phyloP scores from a whole-genome alignment of 495 filamentous ascomycete genomes.

The Patellaria atrata region DNA sequence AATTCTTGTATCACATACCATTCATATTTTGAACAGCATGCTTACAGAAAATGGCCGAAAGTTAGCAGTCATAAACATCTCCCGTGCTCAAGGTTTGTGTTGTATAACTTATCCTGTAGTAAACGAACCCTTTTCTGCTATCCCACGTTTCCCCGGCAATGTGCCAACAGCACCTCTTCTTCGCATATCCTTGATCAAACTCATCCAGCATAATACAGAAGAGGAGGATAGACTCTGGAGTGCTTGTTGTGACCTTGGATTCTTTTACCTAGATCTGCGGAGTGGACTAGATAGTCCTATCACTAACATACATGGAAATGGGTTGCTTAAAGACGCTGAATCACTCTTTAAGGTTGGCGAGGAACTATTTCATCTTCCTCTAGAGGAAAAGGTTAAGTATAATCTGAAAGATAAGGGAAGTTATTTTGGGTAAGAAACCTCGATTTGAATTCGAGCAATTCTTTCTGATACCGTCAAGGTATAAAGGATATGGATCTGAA shows the following conservation, averaged over 20 bases:
- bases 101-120: too few relatives aligned
- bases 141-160: conserved; percentile 39
- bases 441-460: too few relatives aligned
- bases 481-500: conserved; percentile 34
- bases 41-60: too few relatives aligned
- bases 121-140: conserved; percentile 6
- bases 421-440: conserved; percentile 38
- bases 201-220: conserved; percentile 27
- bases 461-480: too few relatives aligned
- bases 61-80: too few relatives aligned
- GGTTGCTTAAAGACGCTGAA: conserved; percentile 32
- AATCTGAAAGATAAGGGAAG: conserved; percentile 28
- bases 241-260: conserved; percentile 41
- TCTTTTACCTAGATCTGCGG: conserved; percentile 47
- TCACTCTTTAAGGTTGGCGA: conserved; percentile 33
- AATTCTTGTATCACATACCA: too few relatives aligned
- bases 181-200: conserved; percentile 36
- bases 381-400: conserved; percentile 41
- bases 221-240: conserved; percentile 35
- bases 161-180: conserved; percentile 42
- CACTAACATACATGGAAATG: conserved; percentile 27
- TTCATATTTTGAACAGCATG: too few relatives aligned
- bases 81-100: too few relatives aligned
- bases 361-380: conserved; percentile 33
- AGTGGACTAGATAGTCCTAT: conserved; percentile 24